A percentile compares a stretch with the other conserved stretches of the same genome.
These are phyloP conservation scores for Chamaecyparis obtusa DNA, from an alignment of 75 land plant genomes.

Conservation along the genomic window DNA sequence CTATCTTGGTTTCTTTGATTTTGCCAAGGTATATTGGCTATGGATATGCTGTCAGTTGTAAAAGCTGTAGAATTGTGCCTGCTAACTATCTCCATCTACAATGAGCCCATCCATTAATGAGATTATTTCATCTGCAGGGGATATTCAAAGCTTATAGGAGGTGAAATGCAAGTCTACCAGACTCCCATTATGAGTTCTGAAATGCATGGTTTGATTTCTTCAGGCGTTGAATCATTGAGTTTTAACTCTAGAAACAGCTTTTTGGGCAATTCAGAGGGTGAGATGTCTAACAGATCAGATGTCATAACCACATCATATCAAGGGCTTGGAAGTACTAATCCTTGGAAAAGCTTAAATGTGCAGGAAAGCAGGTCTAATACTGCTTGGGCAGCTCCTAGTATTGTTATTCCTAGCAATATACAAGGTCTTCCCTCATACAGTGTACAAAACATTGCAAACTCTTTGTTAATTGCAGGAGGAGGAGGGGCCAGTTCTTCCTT, in stretches of 20 bases:
- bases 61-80: not conserved
- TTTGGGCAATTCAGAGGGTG: conserved; percentile 2
- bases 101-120: not conserved
- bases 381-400: conserved; percentile 10
- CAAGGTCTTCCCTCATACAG: not conserved
- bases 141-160: not conserved
- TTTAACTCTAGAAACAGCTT: not conserved
- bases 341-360: conserved; percentile 9
- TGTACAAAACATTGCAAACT: conserved; percentile 3
- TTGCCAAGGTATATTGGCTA: conserved; percentile 8
- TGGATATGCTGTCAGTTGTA: conserved; percentile 6
- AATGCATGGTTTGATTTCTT: conserved; percentile 11
- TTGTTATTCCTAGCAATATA: not conserved
- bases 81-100: not conserved
- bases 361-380: not conserved
- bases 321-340: conserved; percentile 4
- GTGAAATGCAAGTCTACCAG: conserved; percentile 1
- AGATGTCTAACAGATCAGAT: conserved; percentile 3
- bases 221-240: not conserved
- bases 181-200: conserved; percentile 6
- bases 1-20: not conserved
- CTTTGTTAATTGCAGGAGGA: not conserved
- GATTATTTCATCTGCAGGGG: not conserved
- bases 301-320: not conserved
- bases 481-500: not conserved